Evolutionary conservation across 164 flowering plant species (phyloP), one percentile per base, ranked within the genome.

Genomic region (Houttuynia cordata): DNA sequence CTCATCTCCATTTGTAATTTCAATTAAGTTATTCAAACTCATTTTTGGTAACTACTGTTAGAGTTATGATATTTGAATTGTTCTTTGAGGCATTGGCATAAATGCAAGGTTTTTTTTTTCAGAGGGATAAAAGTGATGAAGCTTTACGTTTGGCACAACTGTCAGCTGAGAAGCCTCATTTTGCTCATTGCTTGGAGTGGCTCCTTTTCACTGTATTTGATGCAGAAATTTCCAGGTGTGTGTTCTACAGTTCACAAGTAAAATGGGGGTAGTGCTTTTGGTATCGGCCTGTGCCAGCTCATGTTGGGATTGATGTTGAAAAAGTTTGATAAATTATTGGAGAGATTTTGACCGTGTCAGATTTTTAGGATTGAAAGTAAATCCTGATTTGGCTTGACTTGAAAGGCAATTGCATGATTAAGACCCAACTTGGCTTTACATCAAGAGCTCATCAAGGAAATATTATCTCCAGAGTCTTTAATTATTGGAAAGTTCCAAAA

Each of bases 161-260:
- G 66, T 94, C 99, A 56, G 95, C 92, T 23, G 89, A 94, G 68
- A 94, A 88, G 80, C 93, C 96, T 69, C 99, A 91, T 71, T 94
- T 94, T 75, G 88, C 91, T 51, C 95, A 88, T 76, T 94, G 99
- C 70, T 68, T 94, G 76, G 99, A 94, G 80, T 94, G 99, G 99
- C 97, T 94, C 69, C 96, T 94, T 62, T 93, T 94, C 66, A 90
- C 99, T 17, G 97, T 94, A 24, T 94, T 94, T 80, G 99, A 94
- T 70, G 88, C 97, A 51, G 99, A 91, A 57, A 88, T 90, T 77
- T 88, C 97, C 52, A 84, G 99, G 99, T 90, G 79, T 59, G 14
- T 24, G 23, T 10, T 60, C 25, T 24, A 49, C 22, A 45, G 17
- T 45, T 45, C 12, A 2, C 37, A 30, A 30, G 37, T 30, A 30